Evolutionary conservation across 2,329 filamentous ascomycete species (phyloP), one percentile per base, ranked within the genome.

Genomic region (Cytospora mali): DNA sequence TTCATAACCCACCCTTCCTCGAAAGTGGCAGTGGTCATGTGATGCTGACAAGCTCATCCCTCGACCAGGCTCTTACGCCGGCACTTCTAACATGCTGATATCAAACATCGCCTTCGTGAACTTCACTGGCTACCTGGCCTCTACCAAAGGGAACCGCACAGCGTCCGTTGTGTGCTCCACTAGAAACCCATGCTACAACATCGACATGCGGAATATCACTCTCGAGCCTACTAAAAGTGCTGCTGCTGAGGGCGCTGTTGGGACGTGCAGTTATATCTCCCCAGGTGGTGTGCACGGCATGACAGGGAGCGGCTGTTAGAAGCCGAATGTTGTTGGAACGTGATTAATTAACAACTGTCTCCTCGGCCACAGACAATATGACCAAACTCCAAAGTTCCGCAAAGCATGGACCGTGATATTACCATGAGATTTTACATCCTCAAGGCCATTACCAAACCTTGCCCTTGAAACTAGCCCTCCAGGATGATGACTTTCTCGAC

Each of bases 51-150:
- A 5, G 6, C n/a, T n/a, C 14, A 9, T 2, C 18, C 6, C 13
- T 4, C 49, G 13, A 18, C 14, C 25, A 66, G 64, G 61, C 23
- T 61, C 61, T 1, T 79, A 74, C 42, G 53, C 71, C 0, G 82
- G 82, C 0, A 83, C 80, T 9, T 81, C 77, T 51, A 76, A 79
- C 64, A 81, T 85, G 79, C 71, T 75, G 13, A 70, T 85, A 51
- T 78, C 74, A 0, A 78, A 84, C 62, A 70, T 84, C 18, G 73
- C 73, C 1, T 84, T 81, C 69, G 75, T 78, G 29, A 83, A 84
- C 64, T 84, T 84, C 61, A 81, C 79, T 0, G 82, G 82, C 1
- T 80, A 75, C 61, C 69, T 80, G 6, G 53, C 48, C 33, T 51
- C 57, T 14, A 69, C 74, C n/a, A 73, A 69, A 1, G 69, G 68